Evolutionary conservation across 2,329 filamentous ascomycete species (phyloP).

Genomic region (Xylaria hypoxylon): DNA sequence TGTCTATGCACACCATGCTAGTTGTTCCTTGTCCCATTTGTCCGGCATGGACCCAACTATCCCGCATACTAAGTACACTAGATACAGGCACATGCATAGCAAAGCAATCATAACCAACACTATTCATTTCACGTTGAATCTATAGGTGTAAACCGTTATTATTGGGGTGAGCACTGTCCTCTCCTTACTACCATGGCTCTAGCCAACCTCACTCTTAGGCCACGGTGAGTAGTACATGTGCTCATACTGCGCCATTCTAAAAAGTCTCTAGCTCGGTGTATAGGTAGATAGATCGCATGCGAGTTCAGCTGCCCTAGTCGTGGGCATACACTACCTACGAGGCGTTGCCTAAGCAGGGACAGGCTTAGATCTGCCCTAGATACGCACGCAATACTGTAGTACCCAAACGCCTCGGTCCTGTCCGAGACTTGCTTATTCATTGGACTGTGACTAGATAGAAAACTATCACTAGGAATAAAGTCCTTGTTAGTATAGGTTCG

Average conservation of each 20-base stretch:
- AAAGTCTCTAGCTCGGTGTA: constrained; percentile 4
- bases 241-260: neutral
- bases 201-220: neutral
- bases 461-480: neutral
- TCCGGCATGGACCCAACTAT: neutral
- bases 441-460: too few relatives aligned
- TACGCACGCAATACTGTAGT: neutral
- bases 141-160: too few relatives aligned
- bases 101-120: neutral
- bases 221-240: neutral
- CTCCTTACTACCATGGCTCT: neutral
- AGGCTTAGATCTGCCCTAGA: neutral
- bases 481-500: neutral
- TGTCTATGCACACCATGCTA: neutral
- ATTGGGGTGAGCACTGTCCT: neutral
- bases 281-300: neutral
- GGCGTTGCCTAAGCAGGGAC: constrained; percentile 5
- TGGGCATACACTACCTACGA: neutral
- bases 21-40: neutral
- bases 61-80: neutral
- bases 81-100: neutral
- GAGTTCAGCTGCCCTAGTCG: constrained; percentile 16
- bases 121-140: neutral
- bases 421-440: neutral
- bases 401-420: neutral